Conservation (phyloP, 2,329 filamentous ascomycete genomes). For the Cytospora paraplurivora region DNA sequence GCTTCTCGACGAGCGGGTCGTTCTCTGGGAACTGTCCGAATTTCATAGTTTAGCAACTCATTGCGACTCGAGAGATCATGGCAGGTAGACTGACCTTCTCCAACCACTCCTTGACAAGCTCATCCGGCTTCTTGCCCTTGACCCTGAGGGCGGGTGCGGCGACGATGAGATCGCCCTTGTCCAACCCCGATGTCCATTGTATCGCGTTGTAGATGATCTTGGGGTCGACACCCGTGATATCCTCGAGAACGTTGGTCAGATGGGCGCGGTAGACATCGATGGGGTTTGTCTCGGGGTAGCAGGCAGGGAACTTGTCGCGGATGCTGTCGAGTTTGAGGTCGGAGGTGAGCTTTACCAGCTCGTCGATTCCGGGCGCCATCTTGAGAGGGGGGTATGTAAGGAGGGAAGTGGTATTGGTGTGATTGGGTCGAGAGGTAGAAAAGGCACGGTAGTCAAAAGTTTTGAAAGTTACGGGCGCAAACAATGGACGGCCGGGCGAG, state of each 20-base stretch:
- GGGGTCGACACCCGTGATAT: slow-evolving; percentile 70
- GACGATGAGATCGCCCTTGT: slow-evolving; percentile 81
- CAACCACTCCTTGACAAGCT: slow-evolving; percentile 63
- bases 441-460: neutral
- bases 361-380: slow-evolving; percentile 37
- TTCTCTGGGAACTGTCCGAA: slow-evolving; percentile 63
- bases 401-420: slow-evolving; percentile 24
- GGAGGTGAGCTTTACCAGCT: slow-evolving; percentile 40
- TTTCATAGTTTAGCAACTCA: slow-evolving; percentile 7
- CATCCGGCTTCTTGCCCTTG: slow-evolving; percentile 68
- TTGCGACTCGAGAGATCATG: no score
- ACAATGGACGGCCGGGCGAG: slow-evolving; percentile 11
- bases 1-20: slow-evolving; percentile 72
- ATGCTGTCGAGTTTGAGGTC: slow-evolving; percentile 41
- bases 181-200: slow-evolving; percentile 76
- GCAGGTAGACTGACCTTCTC: slow-evolving; percentile 50
- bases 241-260: slow-evolving; percentile 67
- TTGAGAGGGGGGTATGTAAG: slow-evolving; percentile 27
- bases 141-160: slow-evolving; percentile 78
- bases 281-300: slow-evolving; percentile 70
- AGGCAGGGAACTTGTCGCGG: slow-evolving; percentile 53
- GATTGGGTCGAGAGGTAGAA: slow-evolving; percentile 3
- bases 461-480: slow-evolving; percentile 18
- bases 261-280: slow-evolving; percentile 80
- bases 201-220: slow-evolving; percentile 74